phyloP scores from a whole-genome alignment of 257 asterid genomes.

The Plantago ovata region DNA sequence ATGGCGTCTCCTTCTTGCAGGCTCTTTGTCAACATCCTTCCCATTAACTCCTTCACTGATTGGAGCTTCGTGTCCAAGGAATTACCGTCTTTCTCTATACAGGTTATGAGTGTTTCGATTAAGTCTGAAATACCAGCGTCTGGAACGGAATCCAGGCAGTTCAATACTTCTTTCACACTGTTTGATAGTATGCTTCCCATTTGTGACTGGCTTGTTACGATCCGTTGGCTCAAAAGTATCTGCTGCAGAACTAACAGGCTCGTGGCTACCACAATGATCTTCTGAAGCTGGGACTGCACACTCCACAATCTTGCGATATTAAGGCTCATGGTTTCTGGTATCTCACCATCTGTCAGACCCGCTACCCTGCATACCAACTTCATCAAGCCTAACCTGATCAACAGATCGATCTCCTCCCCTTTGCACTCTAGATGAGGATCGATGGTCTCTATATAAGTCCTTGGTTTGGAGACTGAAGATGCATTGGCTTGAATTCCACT shows the following conservation, averaged over 20 bases:
- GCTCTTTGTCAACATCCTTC: slow-evolving; percentile 76
- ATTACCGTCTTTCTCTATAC: slow-evolving; percentile 28
- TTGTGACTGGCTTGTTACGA: slow-evolving; percentile 43
- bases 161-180: slow-evolving; percentile 47
- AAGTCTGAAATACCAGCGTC: slow-evolving; percentile 71
- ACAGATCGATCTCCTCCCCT: slow-evolving; percentile 51
- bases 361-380: slow-evolving; percentile 43
- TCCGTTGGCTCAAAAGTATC: slow-evolving; percentile 53
- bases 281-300: slow-evolving; percentile 54
- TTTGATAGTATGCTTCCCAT: slow-evolving; percentile 46
- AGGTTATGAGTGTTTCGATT: slow-evolving; percentile 34
- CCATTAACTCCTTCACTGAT: slow-evolving; percentile 56
- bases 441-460: slow-evolving; percentile 26
- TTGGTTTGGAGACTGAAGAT: slow-evolving; percentile 20
- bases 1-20: slow-evolving; percentile 74
- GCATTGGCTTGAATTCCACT: slow-evolving; percentile 21
- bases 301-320: slow-evolving; percentile 42
- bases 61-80: slow-evolving; percentile 36
- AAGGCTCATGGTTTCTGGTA: slow-evolving; percentile 66
- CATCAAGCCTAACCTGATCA: slow-evolving; percentile 55
- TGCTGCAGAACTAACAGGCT: slow-evolving; percentile 75
- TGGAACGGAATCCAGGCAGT: slow-evolving; percentile 46
- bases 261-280: slow-evolving; percentile 55
- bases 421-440: slow-evolving; percentile 38
- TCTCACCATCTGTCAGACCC: slow-evolving; percentile 47